Evolutionary conservation across 495 filamentous ascomycete species (phyloP).

Genomic region (Xylaria acuta): DNA sequence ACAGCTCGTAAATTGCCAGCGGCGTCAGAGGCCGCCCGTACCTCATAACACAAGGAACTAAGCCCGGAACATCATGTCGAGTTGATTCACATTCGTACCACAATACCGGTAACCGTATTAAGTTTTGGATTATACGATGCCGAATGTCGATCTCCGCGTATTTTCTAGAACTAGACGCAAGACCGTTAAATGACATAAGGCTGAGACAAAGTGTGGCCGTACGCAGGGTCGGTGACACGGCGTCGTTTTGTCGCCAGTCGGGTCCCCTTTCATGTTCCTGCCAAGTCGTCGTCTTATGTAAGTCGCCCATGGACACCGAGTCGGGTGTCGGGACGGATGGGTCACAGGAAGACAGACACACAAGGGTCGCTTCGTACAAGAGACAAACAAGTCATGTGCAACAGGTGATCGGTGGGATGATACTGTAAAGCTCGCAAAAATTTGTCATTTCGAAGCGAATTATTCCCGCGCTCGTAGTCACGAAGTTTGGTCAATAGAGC

Average conservation of each 20-base stretch:
- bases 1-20: neutral
- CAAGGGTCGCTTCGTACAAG: slow-evolving; percentile 7
- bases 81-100: slow-evolving; percentile 1
- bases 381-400: slow-evolving; percentile 8
- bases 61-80: neutral
- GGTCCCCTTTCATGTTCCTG: slow-evolving; percentile 7
- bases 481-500: neutral
- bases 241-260: slow-evolving; percentile 14
- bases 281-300: slow-evolving; percentile 20
- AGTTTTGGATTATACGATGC: neutral
- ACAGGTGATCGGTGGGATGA: neutral
- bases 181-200: slow-evolving; percentile 1
- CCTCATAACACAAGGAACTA: neutral
- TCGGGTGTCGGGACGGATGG: neutral
- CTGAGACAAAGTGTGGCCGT: slow-evolving; percentile 11
- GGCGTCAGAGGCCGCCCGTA: neutral
- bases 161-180: slow-evolving; percentile 7
- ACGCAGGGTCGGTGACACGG: slow-evolving; percentile 19
- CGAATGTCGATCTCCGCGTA: neutral
- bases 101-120: neutral
- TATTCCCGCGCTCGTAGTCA: neutral
- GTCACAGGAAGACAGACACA: slow-evolving; percentile 1
- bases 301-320: neutral
- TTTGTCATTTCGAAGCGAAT: slow-evolving; percentile 11
- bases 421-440: neutral